Evolutionary conservation across 1,139 yeast species (phyloP).

Genomic region (Blastobotrys capitulatus): DNA sequence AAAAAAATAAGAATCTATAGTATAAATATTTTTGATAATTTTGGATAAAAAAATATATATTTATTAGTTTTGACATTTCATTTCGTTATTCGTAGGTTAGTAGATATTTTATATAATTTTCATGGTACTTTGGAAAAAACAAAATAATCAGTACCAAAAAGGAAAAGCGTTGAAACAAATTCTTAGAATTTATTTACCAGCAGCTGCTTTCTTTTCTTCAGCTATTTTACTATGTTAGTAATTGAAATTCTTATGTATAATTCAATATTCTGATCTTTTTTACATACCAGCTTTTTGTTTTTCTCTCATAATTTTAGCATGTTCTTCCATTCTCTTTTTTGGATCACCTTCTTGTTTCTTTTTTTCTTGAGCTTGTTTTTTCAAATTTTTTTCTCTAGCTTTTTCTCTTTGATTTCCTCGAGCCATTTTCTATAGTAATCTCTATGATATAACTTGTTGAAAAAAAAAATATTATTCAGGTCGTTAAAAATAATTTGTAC

Average conservation of each 20-base stretch:
- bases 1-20: not conserved
- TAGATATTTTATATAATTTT: not conserved
- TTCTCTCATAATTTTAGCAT: slow-evolving; percentile 82
- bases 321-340: slow-evolving; percentile 72
- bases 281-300: slow-evolving; percentile 78
- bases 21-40: not conserved
- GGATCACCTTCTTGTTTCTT: slow-evolving; percentile 80
- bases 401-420: slow-evolving; percentile 96
- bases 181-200: not conserved
- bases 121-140: too few relatives aligned
- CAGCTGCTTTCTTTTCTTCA: slow-evolving; percentile 1
- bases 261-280: not conserved
- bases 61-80: not conserved
- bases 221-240: not conserved
- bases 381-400: slow-evolving; percentile 82
- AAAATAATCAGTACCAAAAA: too few relatives aligned
- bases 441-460: too few relatives aligned
- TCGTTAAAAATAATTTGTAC: too few relatives aligned
- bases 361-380: slow-evolving; percentile 61
- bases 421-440: too few relatives aligned
- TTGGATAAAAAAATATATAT: not conserved
- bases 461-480: not conserved
- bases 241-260: too few relatives aligned
- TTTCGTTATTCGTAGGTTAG: not conserved
- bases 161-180: too few relatives aligned